Conservation (phyloP, 148 eudicot species). For the Drosera capensis region DNA sequence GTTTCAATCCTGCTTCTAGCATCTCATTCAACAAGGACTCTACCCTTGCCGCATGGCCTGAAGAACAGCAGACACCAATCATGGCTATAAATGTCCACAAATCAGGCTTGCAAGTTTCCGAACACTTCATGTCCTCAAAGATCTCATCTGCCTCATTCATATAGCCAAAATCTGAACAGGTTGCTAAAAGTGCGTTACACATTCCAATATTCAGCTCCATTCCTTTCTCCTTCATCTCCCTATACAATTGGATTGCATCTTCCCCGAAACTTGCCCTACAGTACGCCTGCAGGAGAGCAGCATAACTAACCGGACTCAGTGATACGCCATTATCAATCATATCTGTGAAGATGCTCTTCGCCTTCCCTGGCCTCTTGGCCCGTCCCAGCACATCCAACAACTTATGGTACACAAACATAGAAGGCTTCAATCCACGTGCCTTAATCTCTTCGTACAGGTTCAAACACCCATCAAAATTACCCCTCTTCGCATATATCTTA, state of each 20-base stretch:
- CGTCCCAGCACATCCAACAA: slow-evolving; percentile 84
- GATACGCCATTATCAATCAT: slow-evolving; percentile 34
- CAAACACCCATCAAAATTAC: slow-evolving; percentile 93
- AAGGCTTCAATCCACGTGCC: slow-evolving; percentile 54
- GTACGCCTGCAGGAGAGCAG: slow-evolving; percentile 62
- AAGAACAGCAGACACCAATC: slow-evolving; percentile 55
- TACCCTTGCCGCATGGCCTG: slow-evolving; percentile 55
- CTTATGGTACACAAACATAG: slow-evolving; percentile 34
- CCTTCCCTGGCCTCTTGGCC: slow-evolving; percentile 90
- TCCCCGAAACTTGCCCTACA: slow-evolving; percentile 63
- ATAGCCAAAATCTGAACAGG: slow-evolving; percentile 70
- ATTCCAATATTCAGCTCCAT: slow-evolving; percentile 42
- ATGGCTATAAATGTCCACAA: slow-evolving; percentile 73
- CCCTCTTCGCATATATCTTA: slow-evolving; percentile 44
- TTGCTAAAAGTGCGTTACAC: slow-evolving; percentile 59
- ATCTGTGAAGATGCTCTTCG: slow-evolving; percentile 47
- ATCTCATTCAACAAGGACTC: slow-evolving; percentile 56
- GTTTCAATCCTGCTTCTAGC: slow-evolving; percentile 65
- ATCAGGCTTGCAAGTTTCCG: slow-evolving; percentile 45
- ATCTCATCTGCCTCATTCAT: slow-evolving; percentile 57
- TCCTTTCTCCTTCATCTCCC: slow-evolving; percentile 64
- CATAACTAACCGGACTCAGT: slow-evolving; percentile 64
- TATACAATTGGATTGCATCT: slow-evolving; percentile 56
- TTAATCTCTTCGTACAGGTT: slow-evolving; percentile 90
- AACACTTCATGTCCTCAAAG: slow-evolving; percentile 58